Evolutionary conservation across 2,329 filamentous ascomycete genomes (phyloP).

Genomic region (Geoglossum cookeanum): DNA sequence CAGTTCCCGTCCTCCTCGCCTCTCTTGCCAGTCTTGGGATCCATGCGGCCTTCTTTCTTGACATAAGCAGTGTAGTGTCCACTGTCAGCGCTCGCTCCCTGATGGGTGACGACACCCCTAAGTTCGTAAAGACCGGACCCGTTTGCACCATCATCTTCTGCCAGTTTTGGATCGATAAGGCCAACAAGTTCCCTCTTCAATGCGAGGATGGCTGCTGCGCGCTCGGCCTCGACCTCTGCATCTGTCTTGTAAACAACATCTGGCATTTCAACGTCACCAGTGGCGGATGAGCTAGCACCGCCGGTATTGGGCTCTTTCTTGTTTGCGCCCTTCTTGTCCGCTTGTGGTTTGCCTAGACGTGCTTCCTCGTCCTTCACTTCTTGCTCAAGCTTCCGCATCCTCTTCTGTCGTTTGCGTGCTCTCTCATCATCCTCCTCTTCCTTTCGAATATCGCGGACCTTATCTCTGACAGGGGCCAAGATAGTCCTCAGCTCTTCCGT

Average conservation of each 20-base stretch:
- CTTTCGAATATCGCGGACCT: constrained; percentile 85
- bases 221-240: constrained; percentile 77
- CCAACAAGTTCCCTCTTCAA: constrained; percentile 78
- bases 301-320: constrained; percentile 14
- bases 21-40: constrained; percentile 57
- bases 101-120: constrained; percentile 83
- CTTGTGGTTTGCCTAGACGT: background rate
- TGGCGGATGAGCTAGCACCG: constrained; percentile 19
- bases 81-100: constrained; percentile 89
- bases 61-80: constrained; percentile 97
- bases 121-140: constrained; percentile 92
- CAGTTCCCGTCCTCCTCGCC: constrained; percentile 79
- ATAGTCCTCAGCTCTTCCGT: constrained; percentile 71
- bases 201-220: constrained; percentile 49
- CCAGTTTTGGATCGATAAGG: constrained; percentile 56
- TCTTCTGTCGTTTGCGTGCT: constrained; percentile 79
- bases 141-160: constrained; percentile 65
- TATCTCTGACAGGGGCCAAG: constrained; percentile 83
- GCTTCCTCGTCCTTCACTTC: background rate
- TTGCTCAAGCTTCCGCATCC: constrained; percentile 29
- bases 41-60: constrained; percentile 64
- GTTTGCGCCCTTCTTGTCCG: constrained; percentile 16
- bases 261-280: constrained; percentile 50
- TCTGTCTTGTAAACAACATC: constrained; percentile 76
- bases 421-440: constrained; percentile 88